Evolutionary conservation across 2,329 filamentous ascomycete species (phyloP).

Genomic region (Geosmithia flava): DNA sequence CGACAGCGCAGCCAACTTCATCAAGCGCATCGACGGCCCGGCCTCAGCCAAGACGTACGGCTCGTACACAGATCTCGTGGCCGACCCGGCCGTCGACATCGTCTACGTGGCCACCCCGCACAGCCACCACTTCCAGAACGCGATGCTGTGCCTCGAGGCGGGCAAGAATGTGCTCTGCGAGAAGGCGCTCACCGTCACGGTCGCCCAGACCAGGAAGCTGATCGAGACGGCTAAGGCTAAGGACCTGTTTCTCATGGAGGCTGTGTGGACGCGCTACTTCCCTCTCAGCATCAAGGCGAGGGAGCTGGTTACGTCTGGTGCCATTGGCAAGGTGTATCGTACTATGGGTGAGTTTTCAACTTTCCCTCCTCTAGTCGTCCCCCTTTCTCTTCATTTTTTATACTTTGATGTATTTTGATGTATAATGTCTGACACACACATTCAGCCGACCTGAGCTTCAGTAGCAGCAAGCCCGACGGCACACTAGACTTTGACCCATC

Average conservation of each 20-base stretch:
- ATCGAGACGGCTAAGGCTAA: constrained; percentile 61
- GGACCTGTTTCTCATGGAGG: constrained; percentile 70
- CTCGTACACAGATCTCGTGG: constrained; percentile 70
- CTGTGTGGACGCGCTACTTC: constrained; percentile 84
- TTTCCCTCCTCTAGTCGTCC: no score
- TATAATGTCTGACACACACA: neutral
- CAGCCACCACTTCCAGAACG: constrained; percentile 87
- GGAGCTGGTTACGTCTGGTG: constrained; percentile 44
- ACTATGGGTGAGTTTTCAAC: constrained; percentile 30
- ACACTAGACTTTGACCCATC: constrained; percentile 43
- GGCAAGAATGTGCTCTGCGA: constrained; percentile 87
- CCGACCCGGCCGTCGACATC: constrained; percentile 69
- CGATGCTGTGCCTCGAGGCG: constrained; percentile 69
- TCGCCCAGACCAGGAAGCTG: constrained; percentile 60
- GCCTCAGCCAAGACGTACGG: constrained; percentile 60
- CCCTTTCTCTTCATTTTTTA: neutral
- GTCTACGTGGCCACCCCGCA: constrained; percentile 85
- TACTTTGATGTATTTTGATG: no score
- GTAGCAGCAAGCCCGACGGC: constrained; percentile 42
- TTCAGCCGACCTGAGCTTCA: constrained; percentile 51
- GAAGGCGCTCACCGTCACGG: constrained; percentile 81
- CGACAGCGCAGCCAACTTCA: constrained; percentile 58
- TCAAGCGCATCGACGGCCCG: constrained; percentile 58
- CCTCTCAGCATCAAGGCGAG: constrained; percentile 67
- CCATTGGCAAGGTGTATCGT: constrained; percentile 49